These are phyloP conservation scores for Amoebophrya sp. DNA, from an alignment of 169 alveolate species.

Conservation along the genomic window DNA sequence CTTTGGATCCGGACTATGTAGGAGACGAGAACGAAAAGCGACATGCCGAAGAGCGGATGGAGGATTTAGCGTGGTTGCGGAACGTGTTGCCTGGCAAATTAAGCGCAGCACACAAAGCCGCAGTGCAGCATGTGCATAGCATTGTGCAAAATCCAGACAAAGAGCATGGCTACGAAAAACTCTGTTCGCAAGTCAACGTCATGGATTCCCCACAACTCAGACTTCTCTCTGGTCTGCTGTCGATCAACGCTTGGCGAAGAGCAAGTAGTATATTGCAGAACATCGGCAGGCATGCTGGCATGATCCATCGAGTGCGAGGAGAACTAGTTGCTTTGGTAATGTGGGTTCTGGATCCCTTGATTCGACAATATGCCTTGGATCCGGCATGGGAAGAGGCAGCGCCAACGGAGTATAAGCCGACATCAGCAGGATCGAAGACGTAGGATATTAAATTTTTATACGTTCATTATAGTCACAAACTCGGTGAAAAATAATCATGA, in stretches of 20 bases:
- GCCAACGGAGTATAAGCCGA: neutral
- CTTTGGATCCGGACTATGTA: neutral
- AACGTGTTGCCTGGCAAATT: no score
- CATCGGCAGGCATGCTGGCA: neutral
- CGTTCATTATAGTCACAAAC: no score
- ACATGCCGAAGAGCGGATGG: neutral
- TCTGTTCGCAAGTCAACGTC: neutral
- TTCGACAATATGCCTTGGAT: neutral
- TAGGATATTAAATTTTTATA: no score
- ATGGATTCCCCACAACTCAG: neutral
- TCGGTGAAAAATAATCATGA: no score
- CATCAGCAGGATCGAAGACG: neutral
- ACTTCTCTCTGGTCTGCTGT: neutral
- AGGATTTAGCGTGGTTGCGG: neutral
- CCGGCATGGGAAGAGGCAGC: neutral
- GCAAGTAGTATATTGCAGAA: neutral
- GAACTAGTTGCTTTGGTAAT: neutral
- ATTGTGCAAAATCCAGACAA: neutral
- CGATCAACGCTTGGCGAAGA: neutral
- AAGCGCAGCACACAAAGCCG: no score
- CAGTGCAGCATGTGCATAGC: neutral
- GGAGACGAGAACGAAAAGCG: neutral
- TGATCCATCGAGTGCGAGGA: neutral
- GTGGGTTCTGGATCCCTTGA: neutral
- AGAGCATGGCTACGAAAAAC: neutral